Base-by-base conservation (phyloP, 1,284 basidiomycete genomes). In the Cystobasidium sp. region DNA sequence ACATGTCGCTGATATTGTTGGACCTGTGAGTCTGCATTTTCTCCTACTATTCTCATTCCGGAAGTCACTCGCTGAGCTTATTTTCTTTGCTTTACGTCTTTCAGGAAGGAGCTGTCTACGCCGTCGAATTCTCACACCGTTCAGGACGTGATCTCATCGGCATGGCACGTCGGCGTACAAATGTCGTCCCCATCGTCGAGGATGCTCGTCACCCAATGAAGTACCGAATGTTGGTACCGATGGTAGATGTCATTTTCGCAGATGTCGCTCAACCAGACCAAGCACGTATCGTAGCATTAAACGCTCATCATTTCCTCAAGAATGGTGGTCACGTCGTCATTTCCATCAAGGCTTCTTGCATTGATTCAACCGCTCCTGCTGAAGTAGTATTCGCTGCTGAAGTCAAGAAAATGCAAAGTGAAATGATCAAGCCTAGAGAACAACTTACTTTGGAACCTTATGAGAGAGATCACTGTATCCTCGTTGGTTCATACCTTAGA, bases 81-180 rank as follows among this genome's bases (percentile, higher is more conserved):
- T 31, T 69, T 9, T 37, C 6, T 24, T 16, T 49, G 43, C 7
- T 12, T 18, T 3, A 49, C 43, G 56, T 37, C 37, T 77, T 74
- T 80, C 78, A 93, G 91, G 94, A 97, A 80, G 96, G 96, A 74
- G 88, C 92, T 75, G 97, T 99, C 12, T 99, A 99, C 83, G 96
- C 96, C 53, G 97, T 99, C 75, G 96, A 99, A 84, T 99, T 99
- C 85, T 98, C 95, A 3, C 88, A 91, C 82, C 90, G 97, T 79
- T 96, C 94, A 75, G 96, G 96, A 59, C 92, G 96, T 85, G 96
- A 99, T 84, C 86, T 99, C 76, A 97, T 99, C 81, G 93, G 93
- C 84, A 99, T 99, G 97, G 96, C 97, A 68, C 98, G 99, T 86
- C 98, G 98, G 85, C 88, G 97, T 76, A 99, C 97, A 77, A 99